These are phyloP conservation scores for Vitis hybrid DNA, from an alignment of 177 flowering plant genomes.

Conservation along the genomic window DNA sequence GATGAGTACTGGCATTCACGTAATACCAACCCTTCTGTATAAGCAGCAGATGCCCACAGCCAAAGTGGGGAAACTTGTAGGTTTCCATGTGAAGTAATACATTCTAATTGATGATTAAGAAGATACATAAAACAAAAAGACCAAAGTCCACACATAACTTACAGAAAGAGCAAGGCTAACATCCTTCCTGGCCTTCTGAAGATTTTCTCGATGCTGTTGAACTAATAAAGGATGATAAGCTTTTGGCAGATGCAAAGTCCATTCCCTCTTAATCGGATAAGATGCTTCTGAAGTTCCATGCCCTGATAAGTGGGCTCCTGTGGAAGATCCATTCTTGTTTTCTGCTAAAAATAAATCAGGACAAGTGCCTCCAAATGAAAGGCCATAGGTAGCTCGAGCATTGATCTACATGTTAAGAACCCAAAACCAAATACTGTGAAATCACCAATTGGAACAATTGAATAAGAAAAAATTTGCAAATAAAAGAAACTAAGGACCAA, in stretches of 20 bases:
- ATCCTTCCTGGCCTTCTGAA: conserved; percentile 60
- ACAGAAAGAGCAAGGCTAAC: conserved; percentile 57
- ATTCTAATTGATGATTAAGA: not conserved
- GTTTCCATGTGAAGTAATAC: not conserved
- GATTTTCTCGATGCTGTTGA: conserved; percentile 56
- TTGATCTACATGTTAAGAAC: conserved; percentile 46
- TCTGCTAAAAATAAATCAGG: conserved; percentile 56
- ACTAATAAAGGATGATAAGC: conserved; percentile 86
- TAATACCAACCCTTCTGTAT: conserved; percentile 4
- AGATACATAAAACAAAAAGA: not conserved
- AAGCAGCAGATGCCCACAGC: not conserved
- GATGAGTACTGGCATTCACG: not conserved
- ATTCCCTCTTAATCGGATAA: conserved; percentile 36
- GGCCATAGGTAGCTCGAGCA: conserved; percentile 88
- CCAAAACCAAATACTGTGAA: not conserved
- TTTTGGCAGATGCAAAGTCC: conserved; percentile 73
- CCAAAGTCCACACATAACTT: conserved; percentile 28
- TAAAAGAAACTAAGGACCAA: too few species aligned
- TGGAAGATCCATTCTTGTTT: conserved; percentile 21
- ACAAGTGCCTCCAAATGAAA: conserved; percentile 69
- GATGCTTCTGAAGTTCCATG: conserved; percentile 20
- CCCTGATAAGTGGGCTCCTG: conserved; percentile 19
- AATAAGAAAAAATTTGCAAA: not conserved
- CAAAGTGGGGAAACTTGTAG: not conserved
- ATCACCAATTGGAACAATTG: not conserved